Base-by-base conservation (phyloP, 306 rosid species). In the Quercus mongolica region DNA sequence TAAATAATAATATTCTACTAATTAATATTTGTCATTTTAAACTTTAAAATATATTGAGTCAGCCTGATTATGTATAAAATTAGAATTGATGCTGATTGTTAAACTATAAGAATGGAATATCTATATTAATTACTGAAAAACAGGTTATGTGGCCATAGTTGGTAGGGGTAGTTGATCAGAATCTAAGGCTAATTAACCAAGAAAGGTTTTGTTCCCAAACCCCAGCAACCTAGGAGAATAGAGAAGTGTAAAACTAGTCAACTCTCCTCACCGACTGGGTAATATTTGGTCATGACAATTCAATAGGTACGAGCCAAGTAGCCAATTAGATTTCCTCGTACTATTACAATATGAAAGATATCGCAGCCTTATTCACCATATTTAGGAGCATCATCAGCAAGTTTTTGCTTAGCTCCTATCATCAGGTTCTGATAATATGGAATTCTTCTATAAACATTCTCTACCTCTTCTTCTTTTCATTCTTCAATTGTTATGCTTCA, bases 171-270 rank as follows among this genome's bases (percentile, higher is more conserved):
- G 83, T 82, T 84, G 76, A 35, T 35, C 41, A 82, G 83, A 86
- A 80, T 28, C 56, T 78, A 38, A 13, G 41, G 13, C 65, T 75
- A 12, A 18, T 58, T 75, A 12, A 51, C 12, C 26, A 31, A 70
- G 6, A 71, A 74, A 65, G 71, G 84, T 55, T 76, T 70, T 73
- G 76, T 80, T 76, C 80, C 85, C 80, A 77, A 86, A 86, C 86
- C 79, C 72, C 31, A 31, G 73, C 84, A 13, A 73, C 76, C 79
- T 5, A 8, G 14, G 13, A 33, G 25, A 55, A 65, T 0, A 6
- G 17, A 28, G 12, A 1, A 0, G 54, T 12, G 15, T 2, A 49
- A 49, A 11, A 49, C 54, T 2, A 54, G 65, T 28, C 41, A 77
- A 23, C 56, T 25, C 25, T 57, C 58, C 58, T 8, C 15, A 38